phyloP scores from a whole-genome alignment of 495 filamentous ascomycete genomes.

The Neurospora sp. region DNA sequence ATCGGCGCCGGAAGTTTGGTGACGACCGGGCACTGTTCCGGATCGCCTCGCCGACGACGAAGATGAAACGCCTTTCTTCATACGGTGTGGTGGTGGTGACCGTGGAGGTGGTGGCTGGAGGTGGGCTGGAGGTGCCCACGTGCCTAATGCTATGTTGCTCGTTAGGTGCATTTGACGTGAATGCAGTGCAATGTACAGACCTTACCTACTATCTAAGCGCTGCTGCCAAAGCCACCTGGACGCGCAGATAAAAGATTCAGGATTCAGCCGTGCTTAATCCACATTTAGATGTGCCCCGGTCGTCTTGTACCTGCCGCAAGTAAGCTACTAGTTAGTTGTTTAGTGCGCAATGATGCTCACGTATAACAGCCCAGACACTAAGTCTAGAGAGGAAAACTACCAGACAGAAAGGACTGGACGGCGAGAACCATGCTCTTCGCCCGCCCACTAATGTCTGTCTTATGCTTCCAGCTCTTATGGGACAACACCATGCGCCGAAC shows the following conservation, averaged over 20 bases:
- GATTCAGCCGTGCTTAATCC: background rate
- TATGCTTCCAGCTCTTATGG: too few species aligned
- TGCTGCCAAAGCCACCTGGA: background rate
- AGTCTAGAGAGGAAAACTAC: background rate
- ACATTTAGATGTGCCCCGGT: background rate
- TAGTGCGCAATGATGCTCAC: background rate
- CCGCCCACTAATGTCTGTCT: too few species aligned
- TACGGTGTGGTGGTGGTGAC: background rate
- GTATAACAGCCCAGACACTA: background rate
- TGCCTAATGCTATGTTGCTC: background rate
- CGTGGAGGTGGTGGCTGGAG: too few species aligned
- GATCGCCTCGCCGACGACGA: background rate
- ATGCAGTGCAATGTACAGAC: background rate
- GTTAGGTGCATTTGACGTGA: background rate
- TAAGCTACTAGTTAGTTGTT: background rate
- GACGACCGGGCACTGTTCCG: background rate
- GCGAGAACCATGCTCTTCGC: background rate
- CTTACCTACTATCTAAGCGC: background rate
- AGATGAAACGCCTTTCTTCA: background rate
- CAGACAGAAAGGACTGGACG: background rate
- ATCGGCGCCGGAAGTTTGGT: background rate
- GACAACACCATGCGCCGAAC: background rate
- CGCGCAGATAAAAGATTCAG: background rate
- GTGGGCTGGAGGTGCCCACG: background rate
- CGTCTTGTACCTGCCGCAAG: background rate